Evolutionary conservation across 208 protist genomes (phyloP).

Genomic region (Trypanosoma scelopori): DNA sequence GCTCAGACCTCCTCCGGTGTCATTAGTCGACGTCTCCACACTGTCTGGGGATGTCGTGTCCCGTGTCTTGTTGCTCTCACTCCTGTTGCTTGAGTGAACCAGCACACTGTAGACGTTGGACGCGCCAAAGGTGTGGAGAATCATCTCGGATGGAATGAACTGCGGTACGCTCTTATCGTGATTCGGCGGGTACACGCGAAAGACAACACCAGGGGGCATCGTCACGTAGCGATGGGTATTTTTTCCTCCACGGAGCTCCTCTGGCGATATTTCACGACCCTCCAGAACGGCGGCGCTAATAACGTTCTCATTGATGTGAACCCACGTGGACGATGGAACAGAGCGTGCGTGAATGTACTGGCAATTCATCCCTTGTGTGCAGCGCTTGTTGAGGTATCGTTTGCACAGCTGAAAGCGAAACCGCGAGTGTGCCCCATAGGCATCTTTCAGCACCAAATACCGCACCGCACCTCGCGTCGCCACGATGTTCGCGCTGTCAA

Average conservation of each 20-base stretch:
- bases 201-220: constrained; percentile 41
- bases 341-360: constrained; percentile 58
- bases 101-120: constrained; percentile 33
- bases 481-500: constrained; percentile 54
- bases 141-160: constrained; percentile 52
- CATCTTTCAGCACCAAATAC: constrained; percentile 51
- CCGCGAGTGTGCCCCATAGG: constrained; percentile 48
- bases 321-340: constrained; percentile 37
- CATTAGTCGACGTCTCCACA: not conserved
- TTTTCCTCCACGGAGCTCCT: constrained; percentile 46
- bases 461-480: constrained; percentile 59
- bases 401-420: constrained; percentile 74
- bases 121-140: constrained; percentile 54
- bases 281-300: constrained; percentile 26
- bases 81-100: not conserved
- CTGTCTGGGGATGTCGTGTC: not conserved
- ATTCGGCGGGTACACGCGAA: constrained; percentile 65
- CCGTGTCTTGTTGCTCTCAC: not conserved
- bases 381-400: constrained; percentile 41
- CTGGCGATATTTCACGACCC: constrained; percentile 15
- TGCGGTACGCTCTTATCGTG: constrained; percentile 43
- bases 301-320: constrained; percentile 73
- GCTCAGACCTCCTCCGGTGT: not conserved
- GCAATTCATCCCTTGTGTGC: constrained; percentile 41
- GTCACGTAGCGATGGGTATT: constrained; percentile 53